A percentile compares a stretch with the other conserved stretches of the same genome.
Evolutionary conservation across 1,139 yeast species (phyloP).

Genomic region (Saccharomycopsis hybrid): DNA sequence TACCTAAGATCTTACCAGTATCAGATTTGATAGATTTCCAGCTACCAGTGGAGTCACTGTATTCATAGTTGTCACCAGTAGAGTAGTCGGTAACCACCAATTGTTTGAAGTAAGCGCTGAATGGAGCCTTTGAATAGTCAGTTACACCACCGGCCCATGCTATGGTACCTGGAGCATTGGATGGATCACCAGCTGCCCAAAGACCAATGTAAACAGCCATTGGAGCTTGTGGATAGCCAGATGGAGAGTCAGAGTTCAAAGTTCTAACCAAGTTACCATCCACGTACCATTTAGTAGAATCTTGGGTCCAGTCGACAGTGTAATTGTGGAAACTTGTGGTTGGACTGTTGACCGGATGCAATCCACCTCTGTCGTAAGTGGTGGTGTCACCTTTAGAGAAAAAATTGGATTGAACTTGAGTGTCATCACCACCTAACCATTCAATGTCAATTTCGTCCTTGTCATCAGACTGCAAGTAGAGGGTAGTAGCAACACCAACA

Average conservation of each 20-base stretch:
- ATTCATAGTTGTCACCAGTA: conserved; percentile 61
- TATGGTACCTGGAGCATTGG: conserved; percentile 61
- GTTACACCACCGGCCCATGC: conserved; percentile 85
- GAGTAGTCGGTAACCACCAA: conserved; percentile 73
- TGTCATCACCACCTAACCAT: conserved; percentile 71
- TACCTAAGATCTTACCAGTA: conserved; percentile 57
- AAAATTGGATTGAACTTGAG: conserved; percentile 72
- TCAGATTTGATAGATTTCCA: conserved; percentile 58
- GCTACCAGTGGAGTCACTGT: conserved; percentile 48
- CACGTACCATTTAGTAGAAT: conserved; percentile 51
- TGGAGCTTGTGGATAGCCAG: conserved; percentile 75
- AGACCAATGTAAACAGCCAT: conserved; percentile 57
- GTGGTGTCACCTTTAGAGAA: conserved; percentile 76
- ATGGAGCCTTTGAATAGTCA: conserved; percentile 60
- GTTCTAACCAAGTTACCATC: conserved; percentile 59
- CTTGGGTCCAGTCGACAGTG: conserved; percentile 75
- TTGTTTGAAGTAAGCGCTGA: conserved; percentile 57
- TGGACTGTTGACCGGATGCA: conserved; percentile 52
- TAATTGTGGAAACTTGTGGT: conserved; percentile 64
- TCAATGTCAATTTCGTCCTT: conserved; percentile 83
- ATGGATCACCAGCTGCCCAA: conserved; percentile 81
- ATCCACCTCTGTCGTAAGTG: conserved; percentile 75
- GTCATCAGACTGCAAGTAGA: conserved; percentile 78
- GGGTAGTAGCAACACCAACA: conserved; percentile 68
- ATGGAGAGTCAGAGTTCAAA: conserved; percentile 41